Percentiles rank a stretch among this genome's conserved stretches.
These are phyloP conservation scores for Agarophyton chilense DNA, from an alignment of 23 red algal species.

Conservation along the genomic window DNA sequence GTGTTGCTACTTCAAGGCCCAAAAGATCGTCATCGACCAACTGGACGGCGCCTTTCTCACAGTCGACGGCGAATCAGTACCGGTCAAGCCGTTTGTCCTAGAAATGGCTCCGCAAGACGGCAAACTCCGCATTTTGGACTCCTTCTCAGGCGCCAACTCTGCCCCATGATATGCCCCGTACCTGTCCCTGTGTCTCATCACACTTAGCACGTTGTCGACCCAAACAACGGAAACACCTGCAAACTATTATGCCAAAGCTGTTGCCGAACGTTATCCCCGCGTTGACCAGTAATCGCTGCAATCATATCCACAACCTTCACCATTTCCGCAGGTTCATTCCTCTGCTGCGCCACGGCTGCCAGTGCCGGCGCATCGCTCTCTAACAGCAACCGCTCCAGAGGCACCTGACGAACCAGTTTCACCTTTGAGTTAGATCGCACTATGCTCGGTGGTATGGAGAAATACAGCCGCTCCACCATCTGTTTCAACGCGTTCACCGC, in stretches of 20 bases:
- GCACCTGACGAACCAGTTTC: constrained; percentile 48
- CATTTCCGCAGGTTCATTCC: constrained; percentile 58
- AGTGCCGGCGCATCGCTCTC: constrained; percentile 75
- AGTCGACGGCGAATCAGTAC: constrained; percentile 42
- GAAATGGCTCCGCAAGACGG: constrained; percentile 40
- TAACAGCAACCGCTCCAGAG: constrained; percentile 49
- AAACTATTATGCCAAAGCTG: neutral
- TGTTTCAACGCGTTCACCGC: constrained; percentile 45
- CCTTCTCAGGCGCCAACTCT: neutral
- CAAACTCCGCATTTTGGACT: constrained; percentile 27
- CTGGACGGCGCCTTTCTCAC: constrained; percentile 26
- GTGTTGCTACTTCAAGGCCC: constrained; percentile 43
- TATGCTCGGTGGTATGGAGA: constrained; percentile 61
- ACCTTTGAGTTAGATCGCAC: constrained; percentile 25
- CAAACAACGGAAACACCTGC: constrained; percentile 21
- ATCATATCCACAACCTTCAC: constrained; percentile 51
- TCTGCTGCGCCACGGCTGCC: constrained; percentile 1
- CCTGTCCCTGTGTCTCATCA: neutral
- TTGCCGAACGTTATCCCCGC: constrained; percentile 8
- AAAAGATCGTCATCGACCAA: neutral
- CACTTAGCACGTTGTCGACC: neutral
- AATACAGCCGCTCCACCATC: constrained; percentile 43
- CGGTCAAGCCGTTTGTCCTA: constrained; percentile 46
- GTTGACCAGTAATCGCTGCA: constrained; percentile 32
- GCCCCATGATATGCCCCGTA: neutral